Percentiles rank a stretch among this genome's conserved stretches.
Conservation (phyloP, 1,284 basidiomycete species). For the Cryptococcus sp. region DNA sequence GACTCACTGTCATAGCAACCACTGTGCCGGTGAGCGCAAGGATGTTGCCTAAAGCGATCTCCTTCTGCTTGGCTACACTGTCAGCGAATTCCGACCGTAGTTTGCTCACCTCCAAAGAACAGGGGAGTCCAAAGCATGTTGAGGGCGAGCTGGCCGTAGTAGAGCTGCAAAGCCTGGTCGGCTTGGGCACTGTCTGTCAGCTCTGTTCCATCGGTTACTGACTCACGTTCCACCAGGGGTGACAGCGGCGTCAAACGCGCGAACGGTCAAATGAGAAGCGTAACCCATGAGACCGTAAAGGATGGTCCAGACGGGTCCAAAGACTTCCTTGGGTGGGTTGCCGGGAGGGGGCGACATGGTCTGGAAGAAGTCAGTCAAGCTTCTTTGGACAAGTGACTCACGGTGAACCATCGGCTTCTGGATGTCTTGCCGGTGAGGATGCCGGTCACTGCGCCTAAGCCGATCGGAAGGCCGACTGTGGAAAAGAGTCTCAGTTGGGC, state of each 20-base stretch:
- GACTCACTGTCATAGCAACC: slow-evolving; percentile 64
- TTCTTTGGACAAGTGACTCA: slow-evolving; percentile 35
- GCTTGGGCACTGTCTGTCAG: slow-evolving; percentile 55
- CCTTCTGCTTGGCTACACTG: slow-evolving; percentile 54
- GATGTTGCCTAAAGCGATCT: slow-evolving; percentile 65
- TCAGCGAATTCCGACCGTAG: not conserved
- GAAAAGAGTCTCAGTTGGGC: not conserved
- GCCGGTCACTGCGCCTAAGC: slow-evolving; percentile 62
- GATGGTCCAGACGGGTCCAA: slow-evolving; percentile 58
- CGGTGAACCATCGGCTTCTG: slow-evolving; percentile 65
- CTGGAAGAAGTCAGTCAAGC: slow-evolving; percentile 7
- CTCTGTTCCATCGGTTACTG: slow-evolving; percentile 3
- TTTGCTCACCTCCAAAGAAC: slow-evolving; percentile 64
- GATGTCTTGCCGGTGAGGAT: slow-evolving; percentile 54
- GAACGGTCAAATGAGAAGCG: slow-evolving; percentile 67
- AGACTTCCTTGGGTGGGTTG: slow-evolving; percentile 59
- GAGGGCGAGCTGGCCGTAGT: slow-evolving; percentile 69
- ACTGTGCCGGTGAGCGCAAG: slow-evolving; percentile 63
- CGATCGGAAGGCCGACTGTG: slow-evolving; percentile 63
- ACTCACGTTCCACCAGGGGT: slow-evolving; percentile 56
- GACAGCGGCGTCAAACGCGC: slow-evolving; percentile 59
- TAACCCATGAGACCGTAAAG: slow-evolving; percentile 65
- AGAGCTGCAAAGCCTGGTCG: slow-evolving; percentile 62
- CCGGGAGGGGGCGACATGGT: slow-evolving; percentile 44
- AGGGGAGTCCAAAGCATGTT: slow-evolving; percentile 72